A percentile compares a stretch with the other conserved stretches of the same genome.
phyloP scores from a whole-genome alignment of 495 filamentous ascomycete genomes.

The Xylaria scruposa region DNA sequence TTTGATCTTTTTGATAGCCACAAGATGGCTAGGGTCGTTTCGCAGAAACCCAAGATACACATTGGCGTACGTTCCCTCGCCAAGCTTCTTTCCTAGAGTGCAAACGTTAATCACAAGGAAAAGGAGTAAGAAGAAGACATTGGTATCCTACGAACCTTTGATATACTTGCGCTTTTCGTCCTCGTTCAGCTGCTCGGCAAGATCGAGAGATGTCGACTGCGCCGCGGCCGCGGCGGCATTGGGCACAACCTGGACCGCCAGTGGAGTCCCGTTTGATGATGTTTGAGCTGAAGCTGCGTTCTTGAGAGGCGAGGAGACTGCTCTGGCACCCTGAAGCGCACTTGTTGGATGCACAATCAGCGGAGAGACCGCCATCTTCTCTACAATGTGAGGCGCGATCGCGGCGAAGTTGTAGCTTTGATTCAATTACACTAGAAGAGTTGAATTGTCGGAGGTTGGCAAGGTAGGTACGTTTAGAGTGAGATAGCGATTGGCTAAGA shows the following conservation, averaged over 20 bases:
- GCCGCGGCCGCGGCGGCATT: conserved; percentile 32
- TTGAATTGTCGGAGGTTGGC: neutral
- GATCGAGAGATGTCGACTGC: conserved; percentile 55
- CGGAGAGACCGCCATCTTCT: conserved; percentile 45
- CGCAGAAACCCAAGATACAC: conserved; percentile 87
- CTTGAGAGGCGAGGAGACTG: conserved; percentile 43
- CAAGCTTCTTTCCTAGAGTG: conserved; percentile 77
- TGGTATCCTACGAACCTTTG: conserved; percentile 65
- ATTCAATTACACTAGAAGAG: neutral
- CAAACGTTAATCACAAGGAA: conserved; percentile 14
- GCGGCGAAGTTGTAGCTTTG: neutral
- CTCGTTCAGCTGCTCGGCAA: conserved; percentile 88
- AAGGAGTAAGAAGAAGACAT: neutral
- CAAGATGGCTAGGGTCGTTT: conserved; percentile 66
- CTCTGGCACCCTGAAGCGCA: conserved; percentile 31
- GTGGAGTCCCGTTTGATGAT: conserved; percentile 44
- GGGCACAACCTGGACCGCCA: conserved; percentile 35
- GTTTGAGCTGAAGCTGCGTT: conserved; percentile 38
- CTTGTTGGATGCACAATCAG: conserved; percentile 36
- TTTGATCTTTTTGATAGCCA: conserved; percentile 99
- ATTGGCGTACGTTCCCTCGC: conserved; percentile 95
- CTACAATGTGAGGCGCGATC: neutral
- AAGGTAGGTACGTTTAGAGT: conserved; percentile 3
- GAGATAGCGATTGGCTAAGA: conserved; percentile 1
- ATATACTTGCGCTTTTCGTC: conserved; percentile 86